Evolutionary conservation across 1,284 basidiomycete species (phyloP).

Genomic region (Thecaphora thlaspeos): DNA sequence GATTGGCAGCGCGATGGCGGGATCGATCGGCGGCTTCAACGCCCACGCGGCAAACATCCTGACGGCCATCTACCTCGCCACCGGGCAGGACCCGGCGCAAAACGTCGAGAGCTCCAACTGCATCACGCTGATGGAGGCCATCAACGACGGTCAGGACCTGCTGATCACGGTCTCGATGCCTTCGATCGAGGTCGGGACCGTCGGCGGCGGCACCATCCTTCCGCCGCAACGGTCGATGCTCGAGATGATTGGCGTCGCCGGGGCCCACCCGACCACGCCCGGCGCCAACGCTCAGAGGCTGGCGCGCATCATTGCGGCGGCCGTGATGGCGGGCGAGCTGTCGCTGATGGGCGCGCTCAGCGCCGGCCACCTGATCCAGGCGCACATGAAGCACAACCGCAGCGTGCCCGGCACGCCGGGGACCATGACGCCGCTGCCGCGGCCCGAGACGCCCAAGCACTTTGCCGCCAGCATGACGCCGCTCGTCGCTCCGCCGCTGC

Average conservation of each 20-base stretch:
- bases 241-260: slow-evolving; percentile 55
- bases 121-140: slow-evolving; percentile 96
- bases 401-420: slow-evolving; percentile 53
- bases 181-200: slow-evolving; percentile 65
- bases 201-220: slow-evolving; percentile 80
- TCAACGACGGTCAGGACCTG: slow-evolving; percentile 84
- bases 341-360: slow-evolving; percentile 54
- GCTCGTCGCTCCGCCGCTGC: slow-evolving; percentile 43
- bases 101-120: slow-evolving; percentile 98
- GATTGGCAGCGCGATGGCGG: slow-evolving; percentile 96
- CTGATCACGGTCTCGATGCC: slow-evolving; percentile 61
- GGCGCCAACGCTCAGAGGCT: slow-evolving; percentile 56
- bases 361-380: slow-evolving; percentile 56
- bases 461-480: slow-evolving; percentile 49
- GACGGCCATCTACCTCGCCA: slow-evolving; percentile 89
- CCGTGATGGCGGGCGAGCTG: slow-evolving; percentile 57
- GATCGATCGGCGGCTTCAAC: slow-evolving; percentile 94
- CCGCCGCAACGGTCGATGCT: slow-evolving; percentile 54
- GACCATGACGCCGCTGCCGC: slow-evolving; percentile 43
- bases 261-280: slow-evolving; percentile 47
- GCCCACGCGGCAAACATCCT: slow-evolving; percentile 98
- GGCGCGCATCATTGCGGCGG: slow-evolving; percentile 54
- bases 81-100: slow-evolving; percentile 97
- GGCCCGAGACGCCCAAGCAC: slow-evolving; percentile 46
- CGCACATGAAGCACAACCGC: slow-evolving; percentile 57